Evolutionary conservation across 495 filamentous ascomycete genomes (phyloP), one percentile per base, ranked within the genome.

Genomic region (Xylaria grammica): DNA sequence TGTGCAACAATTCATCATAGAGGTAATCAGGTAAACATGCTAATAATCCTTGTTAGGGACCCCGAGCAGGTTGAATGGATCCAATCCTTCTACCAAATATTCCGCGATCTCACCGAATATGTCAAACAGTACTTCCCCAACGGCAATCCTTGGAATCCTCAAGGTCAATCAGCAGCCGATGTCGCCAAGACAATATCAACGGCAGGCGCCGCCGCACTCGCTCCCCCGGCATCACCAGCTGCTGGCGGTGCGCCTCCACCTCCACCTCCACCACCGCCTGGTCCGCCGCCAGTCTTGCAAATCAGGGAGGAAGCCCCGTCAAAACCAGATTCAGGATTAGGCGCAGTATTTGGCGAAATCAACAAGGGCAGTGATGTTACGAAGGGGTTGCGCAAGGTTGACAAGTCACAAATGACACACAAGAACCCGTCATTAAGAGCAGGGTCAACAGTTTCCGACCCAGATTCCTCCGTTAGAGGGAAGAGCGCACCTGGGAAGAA

Each of bases 341-440:
- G 85, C 44, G 90, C 93, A 46, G 92, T 99, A 0, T 97, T 99
- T 74, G 87, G 86, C 59, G 87, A 97, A 65, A 83, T 99, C 65
- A 98, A 97, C 76, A 88, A 91, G 69, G 95, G 95, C 57, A 88
- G 91, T 65, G 78, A 82, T 24, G 91, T 99, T 65, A 99, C 95
- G 15, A 86, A 89, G 59, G 87, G 91, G 40, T 84, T 99, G 17
- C 87, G 90, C 58, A 99, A 97, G 80, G 95, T 99, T 29, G 93
- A 97, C 78, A 91, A 88, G 70, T 92, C 89, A 22, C 78, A 97
- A 72, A 97, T 97, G 93, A 98, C 95, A 50, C 95, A 99, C 81
- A 98, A 97, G 81, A 99, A 99, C 78, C 95, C 96, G n/a, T 85
- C 86, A 22, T 82, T 99, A 26, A 89, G 95, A 40, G 86, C 90